Base-by-base conservation (phyloP, 805 yeast species). In the Pichia nakasei region DNA sequence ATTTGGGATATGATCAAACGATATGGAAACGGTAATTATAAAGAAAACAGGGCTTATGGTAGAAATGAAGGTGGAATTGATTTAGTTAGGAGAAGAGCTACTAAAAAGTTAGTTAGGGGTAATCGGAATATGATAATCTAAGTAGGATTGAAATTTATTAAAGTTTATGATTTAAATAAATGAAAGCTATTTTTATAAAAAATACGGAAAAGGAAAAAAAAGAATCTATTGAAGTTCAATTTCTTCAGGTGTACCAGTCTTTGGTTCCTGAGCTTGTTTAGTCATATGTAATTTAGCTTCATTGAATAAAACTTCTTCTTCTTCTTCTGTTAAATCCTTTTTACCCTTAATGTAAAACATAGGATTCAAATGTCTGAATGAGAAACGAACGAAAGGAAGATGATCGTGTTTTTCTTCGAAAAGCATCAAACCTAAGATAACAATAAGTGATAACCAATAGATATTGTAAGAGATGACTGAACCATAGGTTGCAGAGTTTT, bases 401-500 rank as follows among this genome's bases (percentile, higher is more conserved):
- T 82, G 89, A 20, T 95, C 96, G 22, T 64, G 65, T 65, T 71
- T 85, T 74, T 91, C 98, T 70, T 86, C 93, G 66, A 57, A 88
- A 50, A 81, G 66, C 87, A 91, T 77, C 53, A 81, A 64, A 17
- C 58, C 42, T 37, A 91, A 58, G 32, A 72, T 64, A 20, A 68
- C 48, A 49, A 83, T 82, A 44, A 87, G 61, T 35, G 66, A 63
- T 43, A 89, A 55, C 98, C 98, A 91, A 72, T 91, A 91, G 50
- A 82, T 52, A 68, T 87, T 88, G 72, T 91, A 91, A 39, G 89
- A 77, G 43, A 91, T 68, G 47, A 91, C 89, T 5, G 96, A 86
- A 45, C 97, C 96, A 61, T 85, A 76, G 52, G 95, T 87, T 47
- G 96, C 97, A 43, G 95, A 77, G 67, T 91, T 91, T 69, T 88